A percentile compares a stretch with the other conserved stretches of the same genome.
Conservation (phyloP, 495 filamentous ascomycete species). For the Talaromyces trachyspermus region DNA sequence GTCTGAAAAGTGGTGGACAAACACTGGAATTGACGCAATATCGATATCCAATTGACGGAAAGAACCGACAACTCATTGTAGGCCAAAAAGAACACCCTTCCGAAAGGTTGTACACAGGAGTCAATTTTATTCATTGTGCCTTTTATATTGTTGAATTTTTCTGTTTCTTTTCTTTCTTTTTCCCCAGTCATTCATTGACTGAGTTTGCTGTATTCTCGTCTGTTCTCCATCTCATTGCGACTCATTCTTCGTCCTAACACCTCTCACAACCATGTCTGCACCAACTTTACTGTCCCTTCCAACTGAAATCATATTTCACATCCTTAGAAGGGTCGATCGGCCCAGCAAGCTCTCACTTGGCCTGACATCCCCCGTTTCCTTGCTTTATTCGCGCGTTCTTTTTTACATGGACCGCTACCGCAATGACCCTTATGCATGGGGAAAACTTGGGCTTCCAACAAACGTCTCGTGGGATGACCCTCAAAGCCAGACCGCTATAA, state of each 20-base stretch:
- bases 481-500: neutral
- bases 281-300: constrained; percentile 1
- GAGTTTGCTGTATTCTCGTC: no score
- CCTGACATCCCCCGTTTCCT: neutral
- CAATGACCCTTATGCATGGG: neutral
- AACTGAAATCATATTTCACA: neutral
- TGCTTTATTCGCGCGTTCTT: neutral
- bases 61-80: no score
- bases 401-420: constrained; percentile 1
- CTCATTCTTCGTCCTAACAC: neutral
- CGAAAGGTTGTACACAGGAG: no score
- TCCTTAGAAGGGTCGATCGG: neutral
- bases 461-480: constrained; percentile 1
- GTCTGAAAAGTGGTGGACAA: no score
- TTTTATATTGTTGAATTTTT: no score
- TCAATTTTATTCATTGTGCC: no score
- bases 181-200: no score
- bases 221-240: neutral
- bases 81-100: no score
- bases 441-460: neutral
- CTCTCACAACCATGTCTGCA: neutral
- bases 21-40: no score
- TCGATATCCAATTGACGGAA: no score
- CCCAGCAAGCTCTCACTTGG: neutral
- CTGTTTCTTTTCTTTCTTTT: no score